Conservation (phyloP, 306 rosid species). For the Hippophae rhamnoides region DNA sequence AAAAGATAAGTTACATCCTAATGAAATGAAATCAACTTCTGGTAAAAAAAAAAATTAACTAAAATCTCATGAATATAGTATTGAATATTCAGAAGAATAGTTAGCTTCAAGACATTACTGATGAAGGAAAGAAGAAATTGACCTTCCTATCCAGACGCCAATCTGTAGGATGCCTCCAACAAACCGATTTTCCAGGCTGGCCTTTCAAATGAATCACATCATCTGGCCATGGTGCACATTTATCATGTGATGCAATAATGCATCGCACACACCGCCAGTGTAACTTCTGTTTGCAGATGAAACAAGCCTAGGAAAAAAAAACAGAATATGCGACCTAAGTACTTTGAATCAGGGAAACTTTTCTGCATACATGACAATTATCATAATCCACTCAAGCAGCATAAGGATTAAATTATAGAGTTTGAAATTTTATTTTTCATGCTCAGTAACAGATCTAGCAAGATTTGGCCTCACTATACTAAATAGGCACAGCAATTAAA, state of each 20-base stretch:
- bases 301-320: conserved; percentile 48
- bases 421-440: background rate
- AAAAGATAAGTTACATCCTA: too few relatives aligned
- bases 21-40: background rate
- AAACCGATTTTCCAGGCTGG: conserved; percentile 51
- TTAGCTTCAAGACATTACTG: conserved; percentile 9
- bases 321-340: background rate
- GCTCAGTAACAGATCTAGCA: too few relatives aligned
- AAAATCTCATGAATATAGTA: background rate
- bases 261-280: conserved; percentile 65
- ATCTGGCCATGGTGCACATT: conserved; percentile 88
- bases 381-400: background rate
- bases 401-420: background rate
- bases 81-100: conserved; percentile 5
- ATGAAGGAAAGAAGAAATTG: conserved; percentile 63
- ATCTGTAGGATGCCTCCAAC: conserved; percentile 84
- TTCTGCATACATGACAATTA: background rate
- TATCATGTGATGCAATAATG: conserved; percentile 54
- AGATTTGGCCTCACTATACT: too few relatives aligned
- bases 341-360: background rate
- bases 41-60: background rate
- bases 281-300: conserved; percentile 50
- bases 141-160: conserved; percentile 74
- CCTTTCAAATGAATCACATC: conserved; percentile 36
- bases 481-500: too few relatives aligned